These are phyloP conservation scores for Conticribra weissflogii DNA, from an alignment of 108 stramenopile genomes.

Conservation along the genomic window DNA sequence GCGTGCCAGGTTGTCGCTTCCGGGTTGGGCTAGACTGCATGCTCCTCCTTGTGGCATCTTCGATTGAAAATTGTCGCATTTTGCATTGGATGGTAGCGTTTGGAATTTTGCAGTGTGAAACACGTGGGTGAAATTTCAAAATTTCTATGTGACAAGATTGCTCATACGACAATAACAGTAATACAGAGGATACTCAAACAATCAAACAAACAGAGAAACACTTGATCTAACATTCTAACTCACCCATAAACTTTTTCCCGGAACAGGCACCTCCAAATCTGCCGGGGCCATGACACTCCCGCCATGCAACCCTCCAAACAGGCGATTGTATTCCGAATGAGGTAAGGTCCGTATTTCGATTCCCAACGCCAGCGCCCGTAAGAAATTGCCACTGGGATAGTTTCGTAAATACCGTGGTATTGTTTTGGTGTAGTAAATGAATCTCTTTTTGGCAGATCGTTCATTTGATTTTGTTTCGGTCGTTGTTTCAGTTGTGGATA, in stretches of 20 bases:
- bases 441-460: conserved; percentile 47
- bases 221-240: neutral
- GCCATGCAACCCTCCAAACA: conserved; percentile 76
- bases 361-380: conserved; percentile 76
- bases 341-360: conserved; percentile 85
- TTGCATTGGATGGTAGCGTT: neutral
- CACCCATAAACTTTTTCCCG: conserved; percentile 71
- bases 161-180: neutral
- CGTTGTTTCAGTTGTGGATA: neutral
- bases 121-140: too few relatives aligned
- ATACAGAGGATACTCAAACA: neutral
- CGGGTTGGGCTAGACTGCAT: conserved; percentile 53
- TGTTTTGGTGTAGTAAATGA: conserved; percentile 91
- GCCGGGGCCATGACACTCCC: conserved; percentile 56
- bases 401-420: conserved; percentile 82
- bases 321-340: conserved; percentile 60
- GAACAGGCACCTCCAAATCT: conserved; percentile 61
- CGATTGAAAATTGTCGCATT: neutral
- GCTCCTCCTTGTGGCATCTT: conserved; percentile 79
- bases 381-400: conserved; percentile 87
- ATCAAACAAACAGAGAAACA: neutral
- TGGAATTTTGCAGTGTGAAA: neutral
- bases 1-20: conserved; percentile 46
- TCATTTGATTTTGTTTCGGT: neutral
- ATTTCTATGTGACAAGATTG: too few relatives aligned